Percentiles rank a stretch among this genome's conserved stretches.
phyloP scores from a whole-genome alignment of 306 rosid genomes.

The Ziziphus jujuba region DNA sequence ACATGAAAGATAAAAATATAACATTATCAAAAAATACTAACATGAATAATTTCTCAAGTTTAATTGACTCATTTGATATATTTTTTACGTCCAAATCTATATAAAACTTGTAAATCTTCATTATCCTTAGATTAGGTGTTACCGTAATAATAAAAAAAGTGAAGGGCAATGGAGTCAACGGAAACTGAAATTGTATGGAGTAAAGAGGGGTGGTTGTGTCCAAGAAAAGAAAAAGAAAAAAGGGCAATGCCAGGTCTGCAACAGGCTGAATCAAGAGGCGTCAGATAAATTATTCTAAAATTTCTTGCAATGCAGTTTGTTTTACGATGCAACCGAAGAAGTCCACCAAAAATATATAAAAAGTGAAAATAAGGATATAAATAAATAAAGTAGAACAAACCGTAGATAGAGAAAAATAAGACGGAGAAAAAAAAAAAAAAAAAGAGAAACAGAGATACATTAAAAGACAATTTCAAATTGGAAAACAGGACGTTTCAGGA shows the following conservation, averaged over 20 bases:
- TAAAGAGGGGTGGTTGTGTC: conserved; percentile 25
- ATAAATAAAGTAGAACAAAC: background rate
- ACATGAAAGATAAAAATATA: too few relatives aligned
- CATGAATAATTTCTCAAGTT: too few relatives aligned
- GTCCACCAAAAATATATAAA: background rate
- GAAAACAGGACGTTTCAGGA: conserved; percentile 1
- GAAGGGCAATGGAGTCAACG: too few relatives aligned
- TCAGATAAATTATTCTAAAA: conserved; percentile 27
- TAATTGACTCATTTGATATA: too few relatives aligned
- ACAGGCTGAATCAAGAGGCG: conserved; percentile 28
- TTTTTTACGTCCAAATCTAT: too few relatives aligned
- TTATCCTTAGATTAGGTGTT: too few relatives aligned
- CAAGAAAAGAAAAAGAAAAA: background rate
- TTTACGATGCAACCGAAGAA: conserved; percentile 40
- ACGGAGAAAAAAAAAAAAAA: conserved; percentile 32
- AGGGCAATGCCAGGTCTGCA: conserved; percentile 32
- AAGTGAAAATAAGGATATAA: background rate
- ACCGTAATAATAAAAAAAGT: too few relatives aligned
- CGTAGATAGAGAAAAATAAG: background rate
- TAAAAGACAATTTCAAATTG: conserved; percentile 2
- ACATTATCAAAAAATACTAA: too few relatives aligned
- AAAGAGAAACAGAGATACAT: background rate
- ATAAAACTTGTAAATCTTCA: too few relatives aligned
- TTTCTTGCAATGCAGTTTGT: conserved; percentile 19
- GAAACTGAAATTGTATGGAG: background rate